Percentiles rank a stretch among this genome's conserved stretches.
Conservation (phyloP, 1,284 basidiomycete species). For the Puccinia novopanici region DNA sequence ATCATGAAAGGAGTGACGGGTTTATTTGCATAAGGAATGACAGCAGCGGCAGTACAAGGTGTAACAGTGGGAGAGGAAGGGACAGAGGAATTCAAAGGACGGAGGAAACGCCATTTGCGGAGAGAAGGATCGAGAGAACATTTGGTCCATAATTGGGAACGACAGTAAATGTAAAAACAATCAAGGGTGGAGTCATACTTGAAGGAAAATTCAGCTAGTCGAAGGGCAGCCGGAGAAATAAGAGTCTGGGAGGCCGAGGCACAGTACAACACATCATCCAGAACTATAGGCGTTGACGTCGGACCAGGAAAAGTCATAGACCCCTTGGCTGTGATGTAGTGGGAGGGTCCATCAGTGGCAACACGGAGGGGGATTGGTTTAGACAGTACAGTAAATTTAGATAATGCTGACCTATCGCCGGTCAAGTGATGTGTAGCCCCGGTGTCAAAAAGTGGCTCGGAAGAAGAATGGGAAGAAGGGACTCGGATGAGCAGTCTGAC, state of each 20-base stretch:
- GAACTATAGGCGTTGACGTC: background rate
- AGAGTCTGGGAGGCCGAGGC: background rate
- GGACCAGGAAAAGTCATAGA: background rate
- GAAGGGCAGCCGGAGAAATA: background rate
- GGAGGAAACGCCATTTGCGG: background rate
- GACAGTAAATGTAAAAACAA: background rate
- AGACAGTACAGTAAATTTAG: background rate
- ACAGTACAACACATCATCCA: background rate
- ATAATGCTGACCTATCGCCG: background rate
- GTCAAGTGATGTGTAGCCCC: background rate
- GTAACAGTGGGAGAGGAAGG: background rate
- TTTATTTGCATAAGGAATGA: too few species aligned
- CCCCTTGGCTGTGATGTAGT: background rate
- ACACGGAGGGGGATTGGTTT: background rate
- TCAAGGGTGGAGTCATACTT: background rate
- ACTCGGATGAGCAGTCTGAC: slow-evolving; percentile 2
- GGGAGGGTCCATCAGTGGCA: background rate
- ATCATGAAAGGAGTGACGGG: background rate
- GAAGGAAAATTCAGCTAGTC: background rate
- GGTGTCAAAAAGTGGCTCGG: background rate
- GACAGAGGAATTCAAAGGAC: background rate
- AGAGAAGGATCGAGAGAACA: background rate
- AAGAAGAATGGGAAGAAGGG: background rate
- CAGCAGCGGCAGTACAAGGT: too few species aligned
- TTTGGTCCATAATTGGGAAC: background rate